phyloP scores from a whole-genome alignment of 1,284 basidiomycete species.

The Ustilago sp. region DNA sequence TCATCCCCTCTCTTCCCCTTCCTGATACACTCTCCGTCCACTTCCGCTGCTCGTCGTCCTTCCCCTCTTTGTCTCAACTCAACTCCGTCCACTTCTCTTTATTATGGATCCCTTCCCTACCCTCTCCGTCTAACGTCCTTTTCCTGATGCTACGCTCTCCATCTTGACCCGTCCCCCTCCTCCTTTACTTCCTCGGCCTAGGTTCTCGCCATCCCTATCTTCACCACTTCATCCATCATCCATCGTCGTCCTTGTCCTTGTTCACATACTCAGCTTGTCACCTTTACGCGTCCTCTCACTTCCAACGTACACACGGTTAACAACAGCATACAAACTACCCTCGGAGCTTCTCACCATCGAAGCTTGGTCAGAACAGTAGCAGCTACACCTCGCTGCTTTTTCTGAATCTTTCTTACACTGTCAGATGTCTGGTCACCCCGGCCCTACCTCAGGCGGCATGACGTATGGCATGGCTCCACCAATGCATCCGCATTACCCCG shows the following conservation, averaged over 20 bases:
- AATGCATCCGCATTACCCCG: slow-evolving; percentile 45
- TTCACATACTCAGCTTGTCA: not conserved
- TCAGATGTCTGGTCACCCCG: slow-evolving; percentile 31
- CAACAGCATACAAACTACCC: not conserved
- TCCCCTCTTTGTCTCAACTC: slow-evolving; percentile 7
- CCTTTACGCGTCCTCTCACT: not conserved
- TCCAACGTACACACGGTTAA: not conserved
- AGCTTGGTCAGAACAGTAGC: not conserved
- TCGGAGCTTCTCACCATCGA: not conserved
- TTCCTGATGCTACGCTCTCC: slow-evolving; percentile 38
- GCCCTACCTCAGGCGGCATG: slow-evolving; percentile 28
- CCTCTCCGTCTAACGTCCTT: slow-evolving; percentile 18
- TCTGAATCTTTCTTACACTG: not conserved
- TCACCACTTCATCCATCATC: not conserved
- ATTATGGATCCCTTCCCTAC: slow-evolving; percentile 36
- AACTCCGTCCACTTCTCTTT: slow-evolving; percentile 37
- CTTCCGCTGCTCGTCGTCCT: not conserved
- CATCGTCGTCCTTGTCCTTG: not conserved
- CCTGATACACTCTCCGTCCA: not conserved
- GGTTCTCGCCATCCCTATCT: not conserved
- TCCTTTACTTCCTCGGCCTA: slow-evolving; percentile 10
- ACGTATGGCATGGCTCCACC: slow-evolving; percentile 52
- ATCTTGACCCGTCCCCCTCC: slow-evolving; percentile 15
- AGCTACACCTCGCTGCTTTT: not conserved
- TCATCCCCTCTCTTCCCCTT: too few relatives aligned